A percentile compares a stretch with the other conserved stretches of the same genome.
Conservation (phyloP, 129 eudicot species). For the Gnaphalium uliginosum region DNA sequence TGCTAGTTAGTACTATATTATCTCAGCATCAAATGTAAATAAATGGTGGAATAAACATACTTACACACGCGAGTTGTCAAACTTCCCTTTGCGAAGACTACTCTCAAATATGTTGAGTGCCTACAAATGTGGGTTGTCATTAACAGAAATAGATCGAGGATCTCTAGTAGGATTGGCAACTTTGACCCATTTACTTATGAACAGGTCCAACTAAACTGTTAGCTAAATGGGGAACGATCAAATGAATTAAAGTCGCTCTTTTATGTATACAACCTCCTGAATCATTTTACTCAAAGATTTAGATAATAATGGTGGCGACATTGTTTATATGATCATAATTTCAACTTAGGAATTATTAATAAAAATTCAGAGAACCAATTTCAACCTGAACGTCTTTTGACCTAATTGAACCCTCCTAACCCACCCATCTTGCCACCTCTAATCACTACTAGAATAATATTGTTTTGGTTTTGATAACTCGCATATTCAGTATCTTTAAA, state of each 20-base stretch:
- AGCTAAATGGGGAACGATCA: background rate
- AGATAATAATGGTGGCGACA: background rate
- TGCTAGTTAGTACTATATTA: background rate
- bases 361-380: too few relatives aligned
- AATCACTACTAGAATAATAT: too few relatives aligned
- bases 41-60: background rate
- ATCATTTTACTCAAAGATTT: background rate
- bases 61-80: slow-evolving; percentile 2
- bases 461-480: too few relatives aligned
- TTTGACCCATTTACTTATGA: background rate
- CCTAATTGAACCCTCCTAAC: too few relatives aligned
- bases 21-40: background rate
- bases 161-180: background rate
- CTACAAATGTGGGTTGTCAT: background rate
- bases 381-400: background rate
- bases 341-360: background rate
- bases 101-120: background rate
- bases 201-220: background rate
- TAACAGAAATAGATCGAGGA: background rate
- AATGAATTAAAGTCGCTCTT: background rate
- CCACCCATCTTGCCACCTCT: too few relatives aligned
- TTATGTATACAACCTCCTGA: background rate
- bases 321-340: background rate
- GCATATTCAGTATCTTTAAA: too few relatives aligned
- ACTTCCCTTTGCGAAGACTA: background rate